A percentile compares a stretch with the other conserved stretches of the same genome.
Conservation (phyloP, 495 filamentous ascomycete species). For the Trypethelium eluteriae region DNA sequence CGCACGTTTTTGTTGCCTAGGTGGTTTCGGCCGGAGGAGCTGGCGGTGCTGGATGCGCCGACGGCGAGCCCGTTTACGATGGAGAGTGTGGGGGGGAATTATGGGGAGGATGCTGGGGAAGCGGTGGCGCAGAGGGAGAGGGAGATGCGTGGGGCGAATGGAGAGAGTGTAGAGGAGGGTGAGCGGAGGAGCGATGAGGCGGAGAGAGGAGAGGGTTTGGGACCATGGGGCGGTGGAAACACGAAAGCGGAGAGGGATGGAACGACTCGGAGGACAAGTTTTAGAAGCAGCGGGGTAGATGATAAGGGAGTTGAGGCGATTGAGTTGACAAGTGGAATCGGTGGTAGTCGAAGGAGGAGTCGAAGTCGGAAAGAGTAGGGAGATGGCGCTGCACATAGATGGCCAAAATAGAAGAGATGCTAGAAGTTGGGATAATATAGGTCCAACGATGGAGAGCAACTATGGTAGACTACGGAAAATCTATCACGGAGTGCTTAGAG, state of each 20-base stretch:
- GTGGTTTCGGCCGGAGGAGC: constrained; percentile 60
- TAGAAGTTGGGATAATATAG: background rate
- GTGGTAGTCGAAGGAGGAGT: background rate
- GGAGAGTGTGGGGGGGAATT: constrained; percentile 71
- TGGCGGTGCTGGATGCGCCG: constrained; percentile 59
- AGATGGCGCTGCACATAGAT: background rate
- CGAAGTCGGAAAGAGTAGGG: background rate
- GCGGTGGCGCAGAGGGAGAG: background rate
- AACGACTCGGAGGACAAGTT: background rate
- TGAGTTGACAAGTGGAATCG: background rate
- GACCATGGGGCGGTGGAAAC: background rate
- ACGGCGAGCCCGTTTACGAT: constrained; percentile 67
- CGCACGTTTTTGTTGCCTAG: constrained; percentile 64
- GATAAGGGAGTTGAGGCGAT: background rate
- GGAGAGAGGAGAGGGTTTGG: background rate
- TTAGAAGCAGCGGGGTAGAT: background rate
- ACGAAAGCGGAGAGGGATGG: background rate
- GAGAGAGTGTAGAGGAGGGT: constrained; percentile 1
- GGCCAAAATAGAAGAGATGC: background rate
- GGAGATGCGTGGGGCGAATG: background rate
- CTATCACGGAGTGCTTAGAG: too few species aligned
- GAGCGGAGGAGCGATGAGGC: constrained; percentile 2
- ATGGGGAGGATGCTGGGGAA: constrained; percentile 39
- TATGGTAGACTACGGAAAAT: too few species aligned
- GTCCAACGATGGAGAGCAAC: too few species aligned